These are phyloP conservation scores for Akanthomyces muscarius DNA, from an alignment of 2,329 filamentous ascomycete species.

Conservation along the genomic window DNA sequence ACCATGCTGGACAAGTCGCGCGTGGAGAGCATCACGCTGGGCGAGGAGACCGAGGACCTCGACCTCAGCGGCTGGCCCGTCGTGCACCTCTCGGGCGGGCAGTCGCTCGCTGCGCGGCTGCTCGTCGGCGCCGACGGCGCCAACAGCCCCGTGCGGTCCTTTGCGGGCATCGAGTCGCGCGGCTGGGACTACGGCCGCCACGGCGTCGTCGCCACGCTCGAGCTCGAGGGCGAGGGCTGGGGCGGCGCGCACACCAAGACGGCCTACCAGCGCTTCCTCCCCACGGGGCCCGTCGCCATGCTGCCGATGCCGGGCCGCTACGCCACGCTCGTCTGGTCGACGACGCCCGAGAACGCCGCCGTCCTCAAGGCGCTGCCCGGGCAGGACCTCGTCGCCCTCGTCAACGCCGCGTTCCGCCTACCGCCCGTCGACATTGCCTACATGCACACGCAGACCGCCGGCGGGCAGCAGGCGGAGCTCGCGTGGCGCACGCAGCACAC, in stretches of 20 bases:
- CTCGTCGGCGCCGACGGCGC: slow-evolving; percentile 91
- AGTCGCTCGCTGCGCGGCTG: slow-evolving; percentile 71
- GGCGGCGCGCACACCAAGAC: slow-evolving; percentile 58
- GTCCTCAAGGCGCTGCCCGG: slow-evolving; percentile 71
- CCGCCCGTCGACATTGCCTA: slow-evolving; percentile 74
- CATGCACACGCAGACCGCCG: slow-evolving; percentile 61
- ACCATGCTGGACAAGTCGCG: slow-evolving; percentile 71
- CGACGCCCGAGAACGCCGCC: slow-evolving; percentile 73
- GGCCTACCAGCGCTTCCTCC: slow-evolving; percentile 93
- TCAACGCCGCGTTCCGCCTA: slow-evolving; percentile 91
- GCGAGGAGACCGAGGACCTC: slow-evolving; percentile 61
- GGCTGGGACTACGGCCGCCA: slow-evolving; percentile 94
- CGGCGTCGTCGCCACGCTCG: slow-evolving; percentile 84
- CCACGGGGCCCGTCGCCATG: slow-evolving; percentile 85
- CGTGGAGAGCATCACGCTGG: slow-evolving; percentile 76
- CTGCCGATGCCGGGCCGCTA: slow-evolving; percentile 80
- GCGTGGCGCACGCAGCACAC: slow-evolving; percentile 79
- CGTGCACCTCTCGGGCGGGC: slow-evolving; percentile 65
- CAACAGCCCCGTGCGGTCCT: slow-evolving; percentile 87
- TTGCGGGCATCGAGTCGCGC: slow-evolving; percentile 77
- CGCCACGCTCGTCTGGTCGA: slow-evolving; percentile 92
- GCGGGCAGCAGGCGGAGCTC: slow-evolving; percentile 66
- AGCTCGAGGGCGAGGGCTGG: slow-evolving; percentile 60
- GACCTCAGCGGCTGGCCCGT: slow-evolving; percentile 88
- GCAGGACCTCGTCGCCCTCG: slow-evolving; percentile 75